Evolutionary conservation across 2,329 filamentous ascomycete genomes (phyloP).

Genomic region (Talaromyces sp.): DNA sequence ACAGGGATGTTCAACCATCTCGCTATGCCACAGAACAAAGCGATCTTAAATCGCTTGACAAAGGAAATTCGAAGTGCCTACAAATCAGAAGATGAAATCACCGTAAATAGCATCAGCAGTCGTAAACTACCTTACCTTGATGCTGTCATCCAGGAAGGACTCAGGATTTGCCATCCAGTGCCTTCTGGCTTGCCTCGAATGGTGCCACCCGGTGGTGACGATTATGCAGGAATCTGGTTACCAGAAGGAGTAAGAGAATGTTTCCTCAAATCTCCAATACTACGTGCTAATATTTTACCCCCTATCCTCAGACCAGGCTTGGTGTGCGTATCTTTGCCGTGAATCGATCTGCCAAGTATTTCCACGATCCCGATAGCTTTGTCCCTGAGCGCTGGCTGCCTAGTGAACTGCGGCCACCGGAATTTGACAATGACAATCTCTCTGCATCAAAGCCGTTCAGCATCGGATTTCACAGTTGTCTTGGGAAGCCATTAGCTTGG

Average conservation of each 20-base stretch:
- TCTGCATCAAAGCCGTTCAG: neutral
- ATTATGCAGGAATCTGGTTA: neutral
- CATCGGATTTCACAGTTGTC: neutral
- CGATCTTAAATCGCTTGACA: neutral
- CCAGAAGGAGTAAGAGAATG: neutral
- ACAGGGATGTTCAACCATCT: neutral
- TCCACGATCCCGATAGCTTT: neutral
- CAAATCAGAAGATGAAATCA: neutral
- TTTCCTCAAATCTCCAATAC: neutral
- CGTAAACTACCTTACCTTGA: neutral
- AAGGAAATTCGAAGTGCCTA: neutral
- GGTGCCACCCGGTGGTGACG: neutral
- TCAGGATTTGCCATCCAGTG: neutral
- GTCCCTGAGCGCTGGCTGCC: constrained; percentile 1
- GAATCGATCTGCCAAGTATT: neutral
- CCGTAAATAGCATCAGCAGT: neutral
- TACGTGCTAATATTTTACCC: neutral
- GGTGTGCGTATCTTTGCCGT: constrained; percentile 1
- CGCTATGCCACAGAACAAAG: neutral
- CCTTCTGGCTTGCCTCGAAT: neutral
- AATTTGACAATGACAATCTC: neutral
- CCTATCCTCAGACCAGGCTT: neutral
- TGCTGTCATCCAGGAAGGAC: neutral
- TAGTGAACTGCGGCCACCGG: neutral
- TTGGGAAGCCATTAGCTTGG: neutral